phyloP scores from a whole-genome alignment of 441 rosid species.

The Manihot esculenta region DNA sequence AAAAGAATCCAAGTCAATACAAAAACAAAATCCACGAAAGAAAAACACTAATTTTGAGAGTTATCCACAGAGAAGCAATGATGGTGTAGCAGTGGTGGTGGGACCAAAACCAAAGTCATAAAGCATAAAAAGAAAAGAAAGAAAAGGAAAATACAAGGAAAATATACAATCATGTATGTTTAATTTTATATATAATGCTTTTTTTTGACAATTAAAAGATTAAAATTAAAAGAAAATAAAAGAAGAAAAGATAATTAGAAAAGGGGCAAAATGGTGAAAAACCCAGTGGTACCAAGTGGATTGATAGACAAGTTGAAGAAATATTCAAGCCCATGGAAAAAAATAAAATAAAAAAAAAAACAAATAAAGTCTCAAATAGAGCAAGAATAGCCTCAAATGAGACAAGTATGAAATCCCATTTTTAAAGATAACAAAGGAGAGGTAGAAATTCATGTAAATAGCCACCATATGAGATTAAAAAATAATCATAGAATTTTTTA shows the following conservation, averaged over 20 bases:
- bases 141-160: not conserved
- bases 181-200: not conserved
- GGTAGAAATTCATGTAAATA: slow-evolving; percentile 52
- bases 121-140: not conserved
- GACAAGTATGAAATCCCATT: slow-evolving; percentile 28
- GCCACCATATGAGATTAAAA: slow-evolving; percentile 36
- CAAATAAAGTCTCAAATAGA: not conserved
- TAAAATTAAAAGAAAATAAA: not conserved
- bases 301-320: not conserved
- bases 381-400: slow-evolving; percentile 29
- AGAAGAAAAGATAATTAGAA: not conserved
- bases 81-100: slow-evolving; percentile 32
- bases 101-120: slow-evolving; percentile 20
- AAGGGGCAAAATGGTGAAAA: slow-evolving; percentile 31
- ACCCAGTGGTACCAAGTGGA: not conserved
- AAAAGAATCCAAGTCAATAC: not conserved
- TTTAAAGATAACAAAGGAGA: slow-evolving; percentile 54
- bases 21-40: not conserved
- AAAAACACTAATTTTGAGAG: slow-evolving; percentile 7
- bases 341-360: not conserved
- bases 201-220: not conserved
- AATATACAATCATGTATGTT: not conserved
- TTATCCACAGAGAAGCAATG: slow-evolving; percentile 26
- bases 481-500: no score
- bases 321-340: not conserved